These are phyloP conservation scores for Beauveria rudraprayagi DNA, from an alignment of 2,329 filamentous ascomycete species.

Conservation along the genomic window DNA sequence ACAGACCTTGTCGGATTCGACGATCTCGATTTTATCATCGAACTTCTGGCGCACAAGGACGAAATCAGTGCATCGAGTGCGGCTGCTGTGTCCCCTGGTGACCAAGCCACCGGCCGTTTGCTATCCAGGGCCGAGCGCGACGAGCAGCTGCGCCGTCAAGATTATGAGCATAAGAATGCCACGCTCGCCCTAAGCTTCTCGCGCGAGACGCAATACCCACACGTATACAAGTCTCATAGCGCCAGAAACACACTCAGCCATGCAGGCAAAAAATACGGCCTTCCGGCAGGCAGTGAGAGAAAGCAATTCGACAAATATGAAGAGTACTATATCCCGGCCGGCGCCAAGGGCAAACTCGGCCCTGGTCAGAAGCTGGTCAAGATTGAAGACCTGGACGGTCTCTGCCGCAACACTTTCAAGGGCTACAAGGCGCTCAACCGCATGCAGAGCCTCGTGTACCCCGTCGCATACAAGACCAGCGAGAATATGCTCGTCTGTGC, in stretches of 20 bases:
- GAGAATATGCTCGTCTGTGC: slow-evolving; percentile 99
- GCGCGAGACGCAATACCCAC: slow-evolving; percentile 74
- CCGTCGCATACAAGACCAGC: slow-evolving; percentile 87
- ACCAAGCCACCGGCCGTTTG: slow-evolving; percentile 40
- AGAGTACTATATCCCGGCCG: slow-evolving; percentile 80
- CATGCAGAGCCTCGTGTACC: slow-evolving; percentile 96
- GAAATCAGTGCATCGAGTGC: slow-evolving; percentile 50
- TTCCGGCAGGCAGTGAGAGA: slow-evolving; percentile 68
- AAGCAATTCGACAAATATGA: slow-evolving; percentile 72
- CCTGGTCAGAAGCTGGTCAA: slow-evolving; percentile 66
- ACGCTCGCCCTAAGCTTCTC: slow-evolving; percentile 62
- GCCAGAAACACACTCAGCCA: slow-evolving; percentile 80
- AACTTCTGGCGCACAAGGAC: slow-evolving; percentile 70
- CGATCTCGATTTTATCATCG: slow-evolving; percentile 86
- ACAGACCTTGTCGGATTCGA: slow-evolving; percentile 89
- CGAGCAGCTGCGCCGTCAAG: slow-evolving; percentile 64
- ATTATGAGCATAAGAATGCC: slow-evolving; percentile 76
- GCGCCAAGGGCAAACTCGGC: slow-evolving; percentile 65
- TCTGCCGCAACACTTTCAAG: slow-evolving; percentile 86
- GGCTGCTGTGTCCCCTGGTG: slow-evolving; percentile 24
- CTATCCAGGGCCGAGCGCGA: slow-evolving; percentile 72
- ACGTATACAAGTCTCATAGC: slow-evolving; percentile 79
- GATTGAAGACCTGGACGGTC: slow-evolving; percentile 76
- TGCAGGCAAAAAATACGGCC: slow-evolving; percentile 70
- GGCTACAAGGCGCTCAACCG: slow-evolving; percentile 91